phyloP scores from a whole-genome alignment of 129 eudicot species.

The Helianthus annuus region DNA sequence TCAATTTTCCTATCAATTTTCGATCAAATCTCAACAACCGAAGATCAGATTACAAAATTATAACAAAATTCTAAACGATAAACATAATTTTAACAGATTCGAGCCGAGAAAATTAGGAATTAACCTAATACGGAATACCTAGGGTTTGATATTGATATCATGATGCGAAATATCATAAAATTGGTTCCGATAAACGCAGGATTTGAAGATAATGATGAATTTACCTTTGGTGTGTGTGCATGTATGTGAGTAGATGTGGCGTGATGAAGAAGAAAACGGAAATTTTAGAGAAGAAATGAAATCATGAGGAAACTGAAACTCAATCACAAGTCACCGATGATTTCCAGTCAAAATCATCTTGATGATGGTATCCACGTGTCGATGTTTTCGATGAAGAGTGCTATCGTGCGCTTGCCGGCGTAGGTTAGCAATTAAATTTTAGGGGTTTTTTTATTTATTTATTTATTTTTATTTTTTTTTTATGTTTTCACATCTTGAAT shows the following conservation, averaged over 20 bases:
- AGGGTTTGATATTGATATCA: constrained; percentile 28
- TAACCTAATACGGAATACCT: too few species aligned
- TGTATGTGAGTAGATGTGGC: background rate
- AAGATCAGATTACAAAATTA: too few species aligned
- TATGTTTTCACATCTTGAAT: too few species aligned
- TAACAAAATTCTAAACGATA: too few species aligned
- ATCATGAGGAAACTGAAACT: constrained; percentile 26
- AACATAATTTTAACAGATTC: too few species aligned
- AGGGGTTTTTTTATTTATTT: too few species aligned
- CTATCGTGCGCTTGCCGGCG: constrained; percentile 15
- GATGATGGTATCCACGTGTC: constrained; percentile 34
- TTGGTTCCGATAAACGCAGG: constrained; percentile 30
- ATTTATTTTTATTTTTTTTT: too few species aligned
- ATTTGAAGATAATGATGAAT: constrained; percentile 8
- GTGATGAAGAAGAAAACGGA: constrained; percentile 42
- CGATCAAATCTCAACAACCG: too few species aligned
- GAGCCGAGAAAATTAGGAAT: too few species aligned
- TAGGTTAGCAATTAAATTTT: background rate
- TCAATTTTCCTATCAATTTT: too few species aligned
- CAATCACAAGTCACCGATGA: constrained; percentile 31
- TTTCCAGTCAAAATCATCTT: constrained; percentile 14
- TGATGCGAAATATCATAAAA: constrained; percentile 16
- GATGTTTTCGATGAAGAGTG: constrained; percentile 14
- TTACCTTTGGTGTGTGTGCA: background rate
- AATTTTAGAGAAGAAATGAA: constrained; percentile 20